phyloP scores from a whole-genome alignment of 129 eudicot genomes.

The Oenanthe sinensis region DNA sequence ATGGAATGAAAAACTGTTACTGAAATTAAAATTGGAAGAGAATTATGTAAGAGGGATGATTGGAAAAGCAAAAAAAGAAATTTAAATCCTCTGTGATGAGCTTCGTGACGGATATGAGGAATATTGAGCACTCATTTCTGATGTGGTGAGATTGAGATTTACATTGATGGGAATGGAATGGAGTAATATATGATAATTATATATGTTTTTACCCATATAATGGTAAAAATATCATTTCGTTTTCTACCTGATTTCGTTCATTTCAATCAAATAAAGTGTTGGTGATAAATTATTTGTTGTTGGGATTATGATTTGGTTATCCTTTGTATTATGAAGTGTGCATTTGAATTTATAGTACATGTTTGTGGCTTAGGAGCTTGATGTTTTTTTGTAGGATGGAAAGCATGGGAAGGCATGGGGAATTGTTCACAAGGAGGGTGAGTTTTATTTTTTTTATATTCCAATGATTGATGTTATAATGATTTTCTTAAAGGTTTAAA shows the following conservation, averaged over 20 bases:
- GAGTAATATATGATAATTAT: neutral
- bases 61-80: neutral
- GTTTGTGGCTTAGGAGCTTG: neutral
- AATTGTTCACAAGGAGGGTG: conserved; percentile 72
- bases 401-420: conserved; percentile 92
- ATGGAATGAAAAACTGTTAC: too few relatives aligned
- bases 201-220: too few relatives aligned
- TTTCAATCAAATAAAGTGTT: neutral
- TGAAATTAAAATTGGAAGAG: neutral
- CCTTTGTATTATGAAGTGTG: neutral
- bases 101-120: neutral
- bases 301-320: neutral
- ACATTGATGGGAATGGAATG: neutral
- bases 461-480: neutral
- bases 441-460: conserved; percentile 13
- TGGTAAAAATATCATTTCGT: too few relatives aligned
- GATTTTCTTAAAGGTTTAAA: neutral
- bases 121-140: neutral
- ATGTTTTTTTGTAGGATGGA: conserved; percentile 64
- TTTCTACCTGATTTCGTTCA: neutral
- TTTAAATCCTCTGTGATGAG: neutral
- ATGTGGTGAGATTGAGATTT: neutral
- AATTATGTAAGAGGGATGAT: neutral
- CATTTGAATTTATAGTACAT: neutral
- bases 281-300: too few relatives aligned